A percentile compares a stretch with the other conserved stretches of the same genome.
Conservation (phyloP, 1,284 basidiomycete genomes). For the Vanrija sp. region DNA sequence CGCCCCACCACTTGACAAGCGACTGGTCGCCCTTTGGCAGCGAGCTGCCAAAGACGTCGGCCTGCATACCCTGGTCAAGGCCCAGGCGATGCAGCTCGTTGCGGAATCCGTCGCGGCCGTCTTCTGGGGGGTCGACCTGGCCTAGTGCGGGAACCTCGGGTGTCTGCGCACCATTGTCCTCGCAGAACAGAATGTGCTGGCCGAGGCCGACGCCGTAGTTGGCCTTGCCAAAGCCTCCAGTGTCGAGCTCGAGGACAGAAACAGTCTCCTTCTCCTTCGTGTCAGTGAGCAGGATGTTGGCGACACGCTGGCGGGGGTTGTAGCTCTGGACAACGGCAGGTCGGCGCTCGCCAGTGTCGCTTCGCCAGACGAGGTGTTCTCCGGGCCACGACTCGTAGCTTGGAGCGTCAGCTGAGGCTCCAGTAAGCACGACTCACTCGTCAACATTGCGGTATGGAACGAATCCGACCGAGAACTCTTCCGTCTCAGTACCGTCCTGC, state of each 20-base stretch:
- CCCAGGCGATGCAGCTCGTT: constrained; percentile 21
- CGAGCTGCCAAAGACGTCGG: constrained; percentile 9
- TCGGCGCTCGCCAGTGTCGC: constrained; percentile 59
- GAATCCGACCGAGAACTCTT: constrained; percentile 61
- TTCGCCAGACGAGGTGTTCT: constrained; percentile 82
- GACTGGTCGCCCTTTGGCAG: constrained; percentile 21
- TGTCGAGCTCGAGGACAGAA: constrained; percentile 81
- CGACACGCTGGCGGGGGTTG: constrained; percentile 67
- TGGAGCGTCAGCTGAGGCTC: background rate
- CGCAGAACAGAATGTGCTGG: constrained; percentile 70
- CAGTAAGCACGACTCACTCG: constrained; percentile 31
- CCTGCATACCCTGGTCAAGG: constrained; percentile 9
- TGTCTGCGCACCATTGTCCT: constrained; percentile 26
- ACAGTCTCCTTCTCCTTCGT: constrained; percentile 58
- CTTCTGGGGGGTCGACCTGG: constrained; percentile 24
- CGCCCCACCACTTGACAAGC: constrained; percentile 51
- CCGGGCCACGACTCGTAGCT: constrained; percentile 63
- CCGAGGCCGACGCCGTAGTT: constrained; percentile 72
- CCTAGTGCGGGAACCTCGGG: constrained; percentile 42
- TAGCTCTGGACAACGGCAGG: constrained; percentile 75
- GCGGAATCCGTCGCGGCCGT: constrained; percentile 16
- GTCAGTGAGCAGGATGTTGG: constrained; percentile 48
- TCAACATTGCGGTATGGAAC: constrained; percentile 66
- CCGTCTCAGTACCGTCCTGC: constrained; percentile 71
- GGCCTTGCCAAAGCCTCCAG: constrained; percentile 53